Base-by-base conservation (phyloP, 2,329 filamentous ascomycete species). In the Claviceps pusilla region DNA sequence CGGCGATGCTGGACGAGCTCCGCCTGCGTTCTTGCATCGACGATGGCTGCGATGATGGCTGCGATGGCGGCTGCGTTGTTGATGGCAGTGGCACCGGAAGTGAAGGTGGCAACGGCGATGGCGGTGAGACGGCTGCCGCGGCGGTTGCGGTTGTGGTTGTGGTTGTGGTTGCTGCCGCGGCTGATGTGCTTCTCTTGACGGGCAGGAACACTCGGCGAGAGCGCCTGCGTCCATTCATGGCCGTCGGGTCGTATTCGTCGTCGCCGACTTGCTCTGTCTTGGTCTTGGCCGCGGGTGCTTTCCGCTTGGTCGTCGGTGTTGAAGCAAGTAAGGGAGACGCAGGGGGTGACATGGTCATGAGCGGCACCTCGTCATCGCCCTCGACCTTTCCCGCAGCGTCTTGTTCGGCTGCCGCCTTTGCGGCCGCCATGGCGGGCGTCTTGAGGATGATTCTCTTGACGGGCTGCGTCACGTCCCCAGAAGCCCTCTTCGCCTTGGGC, bases 401-500 rank as follows among this genome's bases (percentile, higher is more conserved):
- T 12, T 19, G 60, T 55, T 51, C 61, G 59, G 50, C 59, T 58
- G 51, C 58, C 53, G 53, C 64, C 59, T 59, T 62, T 63, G 50
- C 56, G 59, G 55, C 62, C 31, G 54, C 59, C 55, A 59, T 60
- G 47, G 62, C 66, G 52, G 69, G 70, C 33, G 68, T 66, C 62
- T 73, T 74, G 54, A 76, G 60, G 41, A 76, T 72, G 52, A 77
- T 75, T 61, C 69, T 76, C 56, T 71, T 69, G 41, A 71, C 66
- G 50, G 64, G 55, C 19, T 58, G 59, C 52, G 56, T 59, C 53
- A 63, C 60, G 56, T 67, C 61, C 51, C 57, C 62, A 10, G 58
- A 67, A 29, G 58, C 61, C 62, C 65, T 70, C 64, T 72, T 74
- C 42, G 68, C 76, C 69, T 79, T 80, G 12, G 89, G 89, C 60